Evolutionary conservation across 768 basidiomycete genomes (phyloP).

Genomic region (Trametes elegans): DNA sequence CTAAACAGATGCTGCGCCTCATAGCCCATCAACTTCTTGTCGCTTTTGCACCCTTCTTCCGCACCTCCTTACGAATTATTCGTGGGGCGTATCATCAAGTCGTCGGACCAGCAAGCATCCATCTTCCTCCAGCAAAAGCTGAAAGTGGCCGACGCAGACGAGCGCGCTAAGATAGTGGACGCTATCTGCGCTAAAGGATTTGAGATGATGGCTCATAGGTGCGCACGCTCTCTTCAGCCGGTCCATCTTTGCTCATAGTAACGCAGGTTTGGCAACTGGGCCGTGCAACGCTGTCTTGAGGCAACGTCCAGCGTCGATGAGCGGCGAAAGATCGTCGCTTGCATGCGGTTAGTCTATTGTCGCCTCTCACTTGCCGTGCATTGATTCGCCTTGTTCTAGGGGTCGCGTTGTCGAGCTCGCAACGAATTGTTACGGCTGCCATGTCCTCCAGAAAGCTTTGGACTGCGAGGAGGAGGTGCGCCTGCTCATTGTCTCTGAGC

Average conservation of each 20-base stretch:
- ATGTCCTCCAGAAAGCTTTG: constrained; percentile 85
- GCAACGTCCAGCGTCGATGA: constrained; percentile 74
- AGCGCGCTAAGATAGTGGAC: constrained; percentile 81
- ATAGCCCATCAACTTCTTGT: constrained; percentile 88
- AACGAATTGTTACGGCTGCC: constrained; percentile 87
- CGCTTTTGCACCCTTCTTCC: constrained; percentile 80
- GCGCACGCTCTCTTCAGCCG: constrained; percentile 11
- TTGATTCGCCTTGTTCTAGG: constrained; percentile 34
- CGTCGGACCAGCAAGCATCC: constrained; percentile 87
- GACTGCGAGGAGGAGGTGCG: constrained; percentile 89
- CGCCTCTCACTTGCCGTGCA: neutral
- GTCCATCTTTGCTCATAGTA: neutral
- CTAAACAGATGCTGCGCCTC: neutral
- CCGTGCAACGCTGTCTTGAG: constrained; percentile 84
- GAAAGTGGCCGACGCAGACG: constrained; percentile 77
- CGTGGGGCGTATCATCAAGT: constrained; percentile 83
- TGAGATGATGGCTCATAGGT: constrained; percentile 93
- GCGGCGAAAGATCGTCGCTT: constrained; percentile 75
- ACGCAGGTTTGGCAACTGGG: constrained; percentile 87
- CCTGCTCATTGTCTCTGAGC: constrained; percentile 78
- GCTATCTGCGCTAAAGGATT: constrained; percentile 82
- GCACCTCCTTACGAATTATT: constrained; percentile 82
- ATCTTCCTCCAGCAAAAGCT: constrained; percentile 90
- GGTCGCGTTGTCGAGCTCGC: constrained; percentile 84
- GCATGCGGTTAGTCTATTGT: constrained; percentile 63